A percentile compares a stretch with the other conserved stretches of the same genome.
Conservation (phyloP, 768 basidiomycete species). For the Hortiboletus flavorubellus region DNA sequence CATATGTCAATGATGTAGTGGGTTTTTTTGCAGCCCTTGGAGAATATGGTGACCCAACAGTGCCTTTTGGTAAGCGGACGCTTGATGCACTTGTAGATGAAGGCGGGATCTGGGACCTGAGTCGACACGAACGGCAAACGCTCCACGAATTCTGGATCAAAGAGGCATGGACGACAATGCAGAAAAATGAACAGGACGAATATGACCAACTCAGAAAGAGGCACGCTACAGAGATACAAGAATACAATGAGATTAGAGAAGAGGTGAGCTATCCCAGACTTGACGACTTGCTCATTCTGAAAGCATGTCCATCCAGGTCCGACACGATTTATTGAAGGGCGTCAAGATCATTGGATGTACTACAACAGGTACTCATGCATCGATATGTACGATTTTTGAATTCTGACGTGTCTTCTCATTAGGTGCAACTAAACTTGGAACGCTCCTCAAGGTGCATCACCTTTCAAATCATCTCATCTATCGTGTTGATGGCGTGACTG, state of each 20-base stretch:
- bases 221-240: constrained; percentile 38
- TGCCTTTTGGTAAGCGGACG: constrained; percentile 37
- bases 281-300: neutral
- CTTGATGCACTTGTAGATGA: constrained; percentile 36
- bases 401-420: neutral
- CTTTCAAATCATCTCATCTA: neutral
- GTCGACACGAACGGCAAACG: constrained; percentile 42
- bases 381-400: neutral
- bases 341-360: constrained; percentile 73
- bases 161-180: constrained; percentile 34
- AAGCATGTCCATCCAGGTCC: constrained; percentile 37
- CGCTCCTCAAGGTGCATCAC: constrained; percentile 50
- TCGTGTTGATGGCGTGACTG: neutral
- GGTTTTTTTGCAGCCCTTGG: constrained; percentile 41
- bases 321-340: constrained; percentile 49
- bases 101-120: constrained; percentile 53
- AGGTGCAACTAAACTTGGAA: constrained; percentile 68
- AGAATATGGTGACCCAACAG: constrained; percentile 32
- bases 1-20: constrained; percentile 24
- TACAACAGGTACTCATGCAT: constrained; percentile 53
- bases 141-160: constrained; percentile 48
- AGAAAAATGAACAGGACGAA: constrained; percentile 33
- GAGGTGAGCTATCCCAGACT: constrained; percentile 42
- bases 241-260: constrained; percentile 42
- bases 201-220: constrained; percentile 41